Evolutionary conservation across 352 stramenopile genomes (phyloP).

Genomic region (Globisporangium paroecandrum): DNA sequence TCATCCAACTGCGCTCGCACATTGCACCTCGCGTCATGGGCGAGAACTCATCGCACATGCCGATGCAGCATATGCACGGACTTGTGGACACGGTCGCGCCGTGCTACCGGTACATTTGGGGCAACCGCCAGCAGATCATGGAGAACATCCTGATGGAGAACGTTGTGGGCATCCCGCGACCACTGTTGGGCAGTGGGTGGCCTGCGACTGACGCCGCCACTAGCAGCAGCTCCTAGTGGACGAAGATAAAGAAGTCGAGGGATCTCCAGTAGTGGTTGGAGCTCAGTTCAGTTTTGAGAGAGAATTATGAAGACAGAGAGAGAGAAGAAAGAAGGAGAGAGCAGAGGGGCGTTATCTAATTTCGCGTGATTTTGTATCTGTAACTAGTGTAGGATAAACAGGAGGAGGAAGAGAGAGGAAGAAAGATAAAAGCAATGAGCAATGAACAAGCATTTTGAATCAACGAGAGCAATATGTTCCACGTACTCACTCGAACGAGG

Average conservation of each 20-base stretch:
- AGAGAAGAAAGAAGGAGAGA: not conserved
- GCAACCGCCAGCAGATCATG: conserved; percentile 39
- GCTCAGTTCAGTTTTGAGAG: not conserved
- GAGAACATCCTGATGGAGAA: conserved; percentile 54
- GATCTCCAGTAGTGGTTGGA: not conserved
- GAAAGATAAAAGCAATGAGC: not conserved
- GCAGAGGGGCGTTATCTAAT: conserved; percentile 1
- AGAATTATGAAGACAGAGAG: not conserved
- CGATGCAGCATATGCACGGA: conserved; percentile 40
- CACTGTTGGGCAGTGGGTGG: not conserved
- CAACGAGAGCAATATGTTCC: not conserved
- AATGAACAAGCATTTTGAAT: conserved; percentile 5
- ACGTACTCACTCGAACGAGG: too few relatives aligned
- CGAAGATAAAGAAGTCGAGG: not conserved
- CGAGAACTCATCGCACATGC: conserved; percentile 29
- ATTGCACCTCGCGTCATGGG: conserved; percentile 32
- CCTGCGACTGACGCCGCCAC: not conserved
- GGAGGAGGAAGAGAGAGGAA: not conserved
- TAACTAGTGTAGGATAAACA: conserved; percentile 9
- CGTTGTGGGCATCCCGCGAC: conserved; percentile 23
- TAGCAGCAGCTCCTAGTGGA: not conserved
- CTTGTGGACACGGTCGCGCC: conserved; percentile 42
- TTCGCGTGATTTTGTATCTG: conserved; percentile 5
- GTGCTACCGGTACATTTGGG: conserved; percentile 44
- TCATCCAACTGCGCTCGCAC: conserved; percentile 57